Evolutionary conservation across 139 green algal genomes (phyloP).

Genomic region (Coccomyxa sp.): DNA sequence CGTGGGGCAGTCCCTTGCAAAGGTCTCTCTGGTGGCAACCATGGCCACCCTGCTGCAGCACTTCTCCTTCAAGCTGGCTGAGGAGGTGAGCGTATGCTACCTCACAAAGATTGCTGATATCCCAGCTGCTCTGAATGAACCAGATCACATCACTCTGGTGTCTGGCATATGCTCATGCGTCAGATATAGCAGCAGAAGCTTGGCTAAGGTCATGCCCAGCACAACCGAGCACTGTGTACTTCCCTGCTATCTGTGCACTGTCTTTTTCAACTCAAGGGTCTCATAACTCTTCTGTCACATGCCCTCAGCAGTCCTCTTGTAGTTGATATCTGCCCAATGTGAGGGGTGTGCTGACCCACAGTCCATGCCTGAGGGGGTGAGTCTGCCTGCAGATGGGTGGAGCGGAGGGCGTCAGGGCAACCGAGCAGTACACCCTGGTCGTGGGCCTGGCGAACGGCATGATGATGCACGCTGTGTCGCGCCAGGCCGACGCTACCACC

Average conservation of each 20-base stretch:
- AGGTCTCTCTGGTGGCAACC: constrained; percentile 33
- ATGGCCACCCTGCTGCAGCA: constrained; percentile 40
- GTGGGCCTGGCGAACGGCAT: constrained; percentile 9
- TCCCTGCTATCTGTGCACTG: background rate
- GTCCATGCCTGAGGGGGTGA: background rate
- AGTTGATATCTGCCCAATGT: too few relatives aligned
- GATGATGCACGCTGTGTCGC: constrained; percentile 2
- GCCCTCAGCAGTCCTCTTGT: too few relatives aligned
- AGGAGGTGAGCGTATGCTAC: constrained; percentile 13
- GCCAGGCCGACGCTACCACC: background rate
- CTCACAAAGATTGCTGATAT: background rate
- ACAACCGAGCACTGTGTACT: background rate
- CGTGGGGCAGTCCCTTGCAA: constrained; percentile 57
- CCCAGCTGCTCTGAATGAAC: background rate
- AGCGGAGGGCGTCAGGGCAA: constrained; percentile 29
- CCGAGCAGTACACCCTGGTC: constrained; percentile 27
- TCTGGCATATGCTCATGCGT: background rate
- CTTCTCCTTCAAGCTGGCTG: constrained; percentile 42
- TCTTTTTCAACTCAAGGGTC: background rate
- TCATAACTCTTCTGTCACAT: background rate
- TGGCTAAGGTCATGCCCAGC: background rate
- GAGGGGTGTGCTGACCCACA: background rate
- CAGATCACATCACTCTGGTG: too few relatives aligned
- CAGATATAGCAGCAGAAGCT: background rate
- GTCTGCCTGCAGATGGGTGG: constrained; percentile 57